Percentiles rank a stretch among this genome's conserved stretches.
Conservation (phyloP, 768 basidiomycete genomes). For the Boletus rubroflammeus region DNA sequence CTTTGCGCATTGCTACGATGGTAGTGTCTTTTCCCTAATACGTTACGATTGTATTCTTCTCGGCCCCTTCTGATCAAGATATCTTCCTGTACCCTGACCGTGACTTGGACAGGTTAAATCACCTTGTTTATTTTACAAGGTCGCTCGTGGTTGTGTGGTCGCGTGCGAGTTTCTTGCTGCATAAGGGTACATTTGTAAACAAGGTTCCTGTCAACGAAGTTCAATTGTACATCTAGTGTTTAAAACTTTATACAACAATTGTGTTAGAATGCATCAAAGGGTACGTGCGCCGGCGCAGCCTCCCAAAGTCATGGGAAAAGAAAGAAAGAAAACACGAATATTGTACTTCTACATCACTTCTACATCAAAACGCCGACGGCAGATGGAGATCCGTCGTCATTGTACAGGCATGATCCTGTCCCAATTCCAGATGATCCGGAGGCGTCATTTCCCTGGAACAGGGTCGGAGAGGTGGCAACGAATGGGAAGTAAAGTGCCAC, state of each 20-base stretch:
- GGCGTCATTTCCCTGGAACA: constrained; percentile 22
- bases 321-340: too few species aligned
- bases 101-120: not conserved
- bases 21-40: constrained; percentile 17
- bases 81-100: not conserved
- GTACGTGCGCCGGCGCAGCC: not conserved
- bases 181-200: too few species aligned
- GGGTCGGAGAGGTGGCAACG: constrained; percentile 28
- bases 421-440: constrained; percentile 15
- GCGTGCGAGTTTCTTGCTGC: too few species aligned
- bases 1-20: constrained; percentile 13
- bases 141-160: too few species aligned
- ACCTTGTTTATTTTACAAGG: too few species aligned
- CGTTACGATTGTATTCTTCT: constrained; percentile 20
- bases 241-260: not conserved
- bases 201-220: too few species aligned
- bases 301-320: not conserved
- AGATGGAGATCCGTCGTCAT: constrained; percentile 25
- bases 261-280: not conserved
- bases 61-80: not conserved
- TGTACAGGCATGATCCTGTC: constrained; percentile 33
- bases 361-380: constrained; percentile 22
- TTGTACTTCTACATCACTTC: constrained; percentile 13
- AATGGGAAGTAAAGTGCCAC: constrained; percentile 37
- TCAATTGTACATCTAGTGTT: too few species aligned